Evolutionary conservation across 2,329 filamentous ascomycete species (phyloP), one percentile per base, ranked within the genome.

Genomic region (Penicillium sp.): DNA sequence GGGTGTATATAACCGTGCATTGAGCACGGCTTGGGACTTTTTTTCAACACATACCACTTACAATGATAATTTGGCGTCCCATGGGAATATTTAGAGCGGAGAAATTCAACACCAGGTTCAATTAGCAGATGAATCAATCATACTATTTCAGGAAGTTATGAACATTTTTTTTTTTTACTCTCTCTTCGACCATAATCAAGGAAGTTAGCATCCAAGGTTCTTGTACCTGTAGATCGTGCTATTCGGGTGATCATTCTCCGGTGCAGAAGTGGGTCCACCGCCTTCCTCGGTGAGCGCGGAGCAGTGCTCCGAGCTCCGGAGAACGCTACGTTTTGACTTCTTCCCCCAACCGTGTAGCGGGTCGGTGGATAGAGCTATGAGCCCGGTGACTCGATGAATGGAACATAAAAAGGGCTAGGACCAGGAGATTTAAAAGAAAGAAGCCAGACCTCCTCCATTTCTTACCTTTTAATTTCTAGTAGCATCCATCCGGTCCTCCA

Each of bases 41-140:
- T 26, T 61, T 68, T 69, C 66, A 68, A 68, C 66, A 68, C 57
- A 66, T 60, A 50, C 19, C 47, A 49, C 51, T 55, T 53, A 57
- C 45, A 55, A 58, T 27, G 55, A 59, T 57, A 61, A 56, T 57
- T 33, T 56, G 58, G 63, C 60, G 60, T 63, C 60, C 43, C 50
- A 60, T 48, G 21, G 59, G 54, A 27, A 50, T 49, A 45, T 39
- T 56, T 60, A 64, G 55, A 55, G 58, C 43, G 56, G 58, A 52
- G 54, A 58, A 49, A 3, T 65, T 67, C 64, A 65, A 63, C 63
- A 65, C 54, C 35, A 52, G 31, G 31, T 16, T 55, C 48, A 57
- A 33, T 42, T 24, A 49, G 11, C 29, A 42, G 39, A 22, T 42
- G 19, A 42, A 42, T 42, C 11, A 21, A 6, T 26, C 26, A 26